A percentile compares a stretch with the other conserved stretches of the same genome.
These are phyloP conservation scores for Calonectria fujianensis DNA, from an alignment of 2,329 filamentous ascomycete species.

Conservation along the genomic window DNA sequence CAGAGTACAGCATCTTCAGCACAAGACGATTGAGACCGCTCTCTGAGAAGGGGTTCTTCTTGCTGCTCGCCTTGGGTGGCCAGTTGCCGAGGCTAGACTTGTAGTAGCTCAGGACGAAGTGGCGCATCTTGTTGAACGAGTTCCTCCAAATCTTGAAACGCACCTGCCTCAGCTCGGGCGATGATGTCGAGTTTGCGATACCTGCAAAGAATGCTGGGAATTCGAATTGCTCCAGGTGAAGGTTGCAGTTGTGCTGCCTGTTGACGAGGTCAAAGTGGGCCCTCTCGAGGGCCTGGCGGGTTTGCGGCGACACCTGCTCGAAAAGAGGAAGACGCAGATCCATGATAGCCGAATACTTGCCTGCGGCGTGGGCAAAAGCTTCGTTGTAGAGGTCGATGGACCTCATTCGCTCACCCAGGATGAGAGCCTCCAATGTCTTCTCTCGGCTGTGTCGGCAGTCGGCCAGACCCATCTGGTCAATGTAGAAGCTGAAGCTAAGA, in stretches of 20 bases:
- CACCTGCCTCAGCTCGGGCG: constrained; percentile 83
- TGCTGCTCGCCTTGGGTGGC: constrained; percentile 93
- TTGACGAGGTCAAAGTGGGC: constrained; percentile 87
- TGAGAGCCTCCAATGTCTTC: constrained; percentile 90
- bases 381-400: constrained; percentile 90
- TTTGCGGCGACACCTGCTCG: constrained; percentile 80
- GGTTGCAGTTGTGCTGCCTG: constrained; percentile 81
- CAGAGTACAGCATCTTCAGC: constrained; percentile 86
- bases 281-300: constrained; percentile 86
- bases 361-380: constrained; percentile 92
- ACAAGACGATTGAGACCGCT: constrained; percentile 91
- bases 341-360: constrained; percentile 86
- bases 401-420: constrained; percentile 92
- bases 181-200: constrained; percentile 87
- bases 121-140: constrained; percentile 83
- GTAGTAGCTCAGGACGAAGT: constrained; percentile 82
- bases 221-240: constrained; percentile 89
- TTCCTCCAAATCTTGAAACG: constrained; percentile 90
- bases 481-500: constrained; percentile 82
- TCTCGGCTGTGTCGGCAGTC: constrained; percentile 89
- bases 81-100: constrained; percentile 79
- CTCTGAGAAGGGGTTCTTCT: constrained; percentile 92
- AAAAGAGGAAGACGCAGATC: constrained; percentile 81
- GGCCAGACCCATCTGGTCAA: constrained; percentile 84
- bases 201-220: constrained; percentile 94